Conservation (phyloP, 805 yeast genomes). For the Lachancea sp. region DNA sequence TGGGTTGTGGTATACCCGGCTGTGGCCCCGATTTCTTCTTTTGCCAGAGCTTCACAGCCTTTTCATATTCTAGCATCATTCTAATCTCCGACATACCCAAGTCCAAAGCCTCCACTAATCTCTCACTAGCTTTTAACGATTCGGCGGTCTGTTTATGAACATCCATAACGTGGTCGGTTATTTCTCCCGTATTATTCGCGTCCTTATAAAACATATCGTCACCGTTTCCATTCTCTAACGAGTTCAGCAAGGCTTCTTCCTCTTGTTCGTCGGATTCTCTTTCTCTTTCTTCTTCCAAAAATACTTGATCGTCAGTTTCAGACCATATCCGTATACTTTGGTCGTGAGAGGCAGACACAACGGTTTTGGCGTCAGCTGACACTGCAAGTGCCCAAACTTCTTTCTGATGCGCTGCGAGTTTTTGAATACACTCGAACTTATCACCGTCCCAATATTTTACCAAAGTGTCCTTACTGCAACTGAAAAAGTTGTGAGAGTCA, state of each 20-base stretch:
- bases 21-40: slow-evolving; percentile 39
- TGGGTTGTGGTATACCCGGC: slow-evolving; percentile 55
- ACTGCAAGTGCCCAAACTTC: slow-evolving; percentile 94
- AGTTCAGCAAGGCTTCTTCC: slow-evolving; percentile 69
- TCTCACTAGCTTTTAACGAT: slow-evolving; percentile 91
- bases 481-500: slow-evolving; percentile 81
- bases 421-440: slow-evolving; percentile 90
- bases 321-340: slow-evolving; percentile 91
- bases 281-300: slow-evolving; percentile 93
- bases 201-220: slow-evolving; percentile 37
- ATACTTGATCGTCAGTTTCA: slow-evolving; percentile 91
- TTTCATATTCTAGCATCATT: slow-evolving; percentile 44
- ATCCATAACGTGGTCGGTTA: slow-evolving; percentile 48
- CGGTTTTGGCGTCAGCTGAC: slow-evolving; percentile 60
- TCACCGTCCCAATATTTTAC: slow-evolving; percentile 98
- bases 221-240: slow-evolving; percentile 54
- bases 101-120: slow-evolving; percentile 85
- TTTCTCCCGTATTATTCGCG: slow-evolving; percentile 37
- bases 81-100: slow-evolving; percentile 68
- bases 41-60: slow-evolving; percentile 37
- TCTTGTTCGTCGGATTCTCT: slow-evolving; percentile 90
- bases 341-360: slow-evolving; percentile 86
- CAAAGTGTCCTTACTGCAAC: slow-evolving; percentile 81
- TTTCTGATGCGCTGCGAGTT: slow-evolving; percentile 76
- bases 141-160: slow-evolving; percentile 84